Evolutionary conservation across 2,329 filamentous ascomycete genomes (phyloP).

Genomic region (Fusarium proliferatum): DNA sequence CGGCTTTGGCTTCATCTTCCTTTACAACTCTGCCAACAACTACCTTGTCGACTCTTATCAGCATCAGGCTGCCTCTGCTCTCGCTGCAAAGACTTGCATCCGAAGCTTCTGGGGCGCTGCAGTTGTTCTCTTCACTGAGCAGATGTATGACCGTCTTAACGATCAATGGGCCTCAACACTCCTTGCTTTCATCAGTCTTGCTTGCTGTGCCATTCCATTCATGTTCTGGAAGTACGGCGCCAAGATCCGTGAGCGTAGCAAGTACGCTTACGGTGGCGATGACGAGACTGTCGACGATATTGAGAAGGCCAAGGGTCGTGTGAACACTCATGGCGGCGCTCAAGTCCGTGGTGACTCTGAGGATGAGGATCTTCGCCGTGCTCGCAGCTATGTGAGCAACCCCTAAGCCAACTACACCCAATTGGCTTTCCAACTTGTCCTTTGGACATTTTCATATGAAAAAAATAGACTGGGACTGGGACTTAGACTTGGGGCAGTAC

Average conservation of each 20-base stretch:
- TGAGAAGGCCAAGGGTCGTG: conserved; percentile 51
- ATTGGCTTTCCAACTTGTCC: background rate
- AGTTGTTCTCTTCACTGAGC: conserved; percentile 81
- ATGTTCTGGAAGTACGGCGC: conserved; percentile 84
- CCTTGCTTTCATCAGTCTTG: conserved; percentile 78
- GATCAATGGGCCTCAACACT: conserved; percentile 81
- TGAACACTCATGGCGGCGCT: conserved; percentile 36
- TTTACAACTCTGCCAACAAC: conserved; percentile 83
- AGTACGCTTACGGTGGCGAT: conserved; percentile 77
- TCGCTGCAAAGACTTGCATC: conserved; percentile 85
- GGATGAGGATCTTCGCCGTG: conserved; percentile 56
- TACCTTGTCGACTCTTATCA: conserved; percentile 74
- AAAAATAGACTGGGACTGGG: conserved; percentile 15
- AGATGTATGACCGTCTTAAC: conserved; percentile 80
- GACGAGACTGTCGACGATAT: conserved; percentile 54
- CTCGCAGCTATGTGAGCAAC: conserved; percentile 60
- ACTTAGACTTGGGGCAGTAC: conserved; percentile 7
- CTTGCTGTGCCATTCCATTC: conserved; percentile 85
- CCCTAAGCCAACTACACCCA: conserved; percentile 46
- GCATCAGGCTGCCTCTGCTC: conserved; percentile 81
- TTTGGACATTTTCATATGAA: background rate
- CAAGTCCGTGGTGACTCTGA: conserved; percentile 47
- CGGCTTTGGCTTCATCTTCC: conserved; percentile 84
- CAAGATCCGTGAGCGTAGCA: conserved; percentile 73
- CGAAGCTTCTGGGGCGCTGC: conserved; percentile 83